Evolutionary conservation across 2,329 filamentous ascomycete genomes (phyloP).

Genomic region (Botryosphaeria dothidea): DNA sequence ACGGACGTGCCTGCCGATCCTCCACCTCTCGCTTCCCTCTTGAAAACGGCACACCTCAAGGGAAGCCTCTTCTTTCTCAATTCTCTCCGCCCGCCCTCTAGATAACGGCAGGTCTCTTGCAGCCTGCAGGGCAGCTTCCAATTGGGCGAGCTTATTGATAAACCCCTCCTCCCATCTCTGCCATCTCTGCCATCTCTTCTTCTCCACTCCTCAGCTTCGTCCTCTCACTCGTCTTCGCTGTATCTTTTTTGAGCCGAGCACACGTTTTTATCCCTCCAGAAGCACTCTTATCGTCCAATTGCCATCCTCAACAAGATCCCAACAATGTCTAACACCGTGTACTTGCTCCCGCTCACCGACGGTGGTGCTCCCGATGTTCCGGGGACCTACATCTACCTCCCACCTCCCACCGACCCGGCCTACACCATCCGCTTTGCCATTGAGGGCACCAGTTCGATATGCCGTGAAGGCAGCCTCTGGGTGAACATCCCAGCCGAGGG

Average conservation of each 20-base stretch:
- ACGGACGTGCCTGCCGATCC: slow-evolving; percentile 19
- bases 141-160: slow-evolving; percentile 10
- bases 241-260: background rate
- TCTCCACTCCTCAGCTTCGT: background rate
- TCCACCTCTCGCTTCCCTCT: slow-evolving; percentile 11
- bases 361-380: slow-evolving; percentile 87
- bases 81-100: background rate
- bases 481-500: slow-evolving; percentile 87
- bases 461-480: slow-evolving; percentile 91
- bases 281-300: background rate
- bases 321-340: slow-evolving; percentile 52
- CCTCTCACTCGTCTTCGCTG: background rate
- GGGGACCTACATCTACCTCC: slow-evolving; percentile 88
- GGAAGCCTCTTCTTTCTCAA: background rate
- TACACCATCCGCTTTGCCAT: slow-evolving; percentile 86
- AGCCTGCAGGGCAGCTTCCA: slow-evolving; percentile 1
- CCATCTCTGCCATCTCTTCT: background rate
- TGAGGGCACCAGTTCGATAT: slow-evolving; percentile 94
- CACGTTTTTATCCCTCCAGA: background rate
- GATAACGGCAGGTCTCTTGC: background rate
- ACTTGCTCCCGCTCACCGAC: slow-evolving; percentile 88
- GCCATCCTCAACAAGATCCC: background rate
- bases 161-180: too few relatives aligned
- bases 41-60: background rate
- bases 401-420: slow-evolving; percentile 70